Percentiles rank a stretch among this genome's conserved stretches.
These are phyloP conservation scores for Clonostachys sp. DNA, from an alignment of 2,329 filamentous ascomycete species.

Conservation along the genomic window DNA sequence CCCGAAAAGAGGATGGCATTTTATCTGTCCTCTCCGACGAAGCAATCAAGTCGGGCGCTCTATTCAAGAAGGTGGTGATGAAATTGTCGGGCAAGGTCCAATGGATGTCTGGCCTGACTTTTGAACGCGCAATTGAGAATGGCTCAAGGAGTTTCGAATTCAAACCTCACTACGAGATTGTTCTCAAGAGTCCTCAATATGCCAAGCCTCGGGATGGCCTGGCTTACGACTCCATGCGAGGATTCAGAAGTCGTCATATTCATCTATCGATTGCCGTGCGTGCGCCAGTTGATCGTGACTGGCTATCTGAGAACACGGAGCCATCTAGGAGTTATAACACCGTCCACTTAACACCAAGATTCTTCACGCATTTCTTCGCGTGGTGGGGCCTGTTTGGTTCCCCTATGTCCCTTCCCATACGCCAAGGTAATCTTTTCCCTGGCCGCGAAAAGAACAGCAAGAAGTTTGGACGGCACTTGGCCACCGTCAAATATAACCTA, in stretches of 20 bases:
- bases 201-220: constrained; percentile 53
- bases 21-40: constrained; percentile 59
- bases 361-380: constrained; percentile 96
- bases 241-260: constrained; percentile 96
- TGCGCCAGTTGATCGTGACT: constrained; percentile 82
- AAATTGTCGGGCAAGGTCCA: constrained; percentile 95
- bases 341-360: constrained; percentile 87
- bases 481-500: constrained; percentile 98
- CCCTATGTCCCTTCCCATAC: constrained; percentile 88
- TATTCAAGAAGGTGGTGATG: constrained; percentile 98
- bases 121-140: constrained; percentile 75
- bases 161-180: constrained; percentile 85
- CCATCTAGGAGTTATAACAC: constrained; percentile 92
- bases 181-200: constrained; percentile 75
- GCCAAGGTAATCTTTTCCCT: constrained; percentile 87
- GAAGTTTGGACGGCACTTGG: constrained; percentile 93
- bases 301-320: constrained; percentile 70
- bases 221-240: constrained; percentile 86
- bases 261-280: constrained; percentile 90
- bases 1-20: constrained; percentile 42
- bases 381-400: constrained; percentile 98
- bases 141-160: constrained; percentile 81
- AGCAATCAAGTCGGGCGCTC: constrained; percentile 66
- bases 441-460: constrained; percentile 95
- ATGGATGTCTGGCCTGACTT: constrained; percentile 87